Percentiles rank a stretch among this genome's conserved stretches.
These are phyloP conservation scores for Suhomyces taliae DNA, from an alignment of 1,139 yeast genomes.

Conservation along the genomic window DNA sequence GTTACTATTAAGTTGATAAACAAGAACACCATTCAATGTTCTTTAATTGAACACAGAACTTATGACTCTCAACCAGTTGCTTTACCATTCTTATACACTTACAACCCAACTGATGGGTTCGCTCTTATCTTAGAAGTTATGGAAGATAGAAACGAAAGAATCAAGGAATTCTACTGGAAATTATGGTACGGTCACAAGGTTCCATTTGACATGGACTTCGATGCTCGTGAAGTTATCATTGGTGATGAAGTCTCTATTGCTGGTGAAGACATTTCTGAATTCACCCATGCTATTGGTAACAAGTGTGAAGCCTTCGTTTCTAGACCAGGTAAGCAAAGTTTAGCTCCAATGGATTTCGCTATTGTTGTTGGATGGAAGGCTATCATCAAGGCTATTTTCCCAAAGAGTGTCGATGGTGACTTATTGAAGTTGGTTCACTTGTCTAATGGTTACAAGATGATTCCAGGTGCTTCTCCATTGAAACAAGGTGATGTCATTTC, in stretches of 20 bases:
- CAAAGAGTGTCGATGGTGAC: slow-evolving; percentile 94
- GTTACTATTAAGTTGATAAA: slow-evolving; percentile 57
- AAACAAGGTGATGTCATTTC: slow-evolving; percentile 84
- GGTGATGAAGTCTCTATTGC: slow-evolving; percentile 74
- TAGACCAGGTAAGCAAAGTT: slow-evolving; percentile 78
- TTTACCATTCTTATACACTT: slow-evolving; percentile 75
- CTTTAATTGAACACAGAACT: slow-evolving; percentile 86
- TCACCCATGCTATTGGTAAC: slow-evolving; percentile 96
- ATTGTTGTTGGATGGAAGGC: slow-evolving; percentile 99
- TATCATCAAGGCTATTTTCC: slow-evolving; percentile 95
- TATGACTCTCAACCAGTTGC: slow-evolving; percentile 72
- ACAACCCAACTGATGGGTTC: slow-evolving; percentile 83
- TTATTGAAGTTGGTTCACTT: slow-evolving; percentile 89
- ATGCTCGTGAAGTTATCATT: slow-evolving; percentile 66
- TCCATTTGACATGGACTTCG: slow-evolving; percentile 61
- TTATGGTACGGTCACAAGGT: slow-evolving; percentile 82
- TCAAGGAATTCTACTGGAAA: slow-evolving; percentile 96
- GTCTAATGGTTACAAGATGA: slow-evolving; percentile 92
- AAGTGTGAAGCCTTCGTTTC: slow-evolving; percentile 93
- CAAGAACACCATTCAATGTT: slow-evolving; percentile 58
- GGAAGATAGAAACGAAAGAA: slow-evolving; percentile 88
- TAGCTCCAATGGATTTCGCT: slow-evolving; percentile 99
- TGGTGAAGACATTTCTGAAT: slow-evolving; percentile 80
- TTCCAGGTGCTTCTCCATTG: slow-evolving; percentile 88
- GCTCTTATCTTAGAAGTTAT: slow-evolving; percentile 92